Evolutionary conservation across 805 yeast species (phyloP), one percentile per base, ranked within the genome.

Genomic region (Lachancea dasiensis): DNA sequence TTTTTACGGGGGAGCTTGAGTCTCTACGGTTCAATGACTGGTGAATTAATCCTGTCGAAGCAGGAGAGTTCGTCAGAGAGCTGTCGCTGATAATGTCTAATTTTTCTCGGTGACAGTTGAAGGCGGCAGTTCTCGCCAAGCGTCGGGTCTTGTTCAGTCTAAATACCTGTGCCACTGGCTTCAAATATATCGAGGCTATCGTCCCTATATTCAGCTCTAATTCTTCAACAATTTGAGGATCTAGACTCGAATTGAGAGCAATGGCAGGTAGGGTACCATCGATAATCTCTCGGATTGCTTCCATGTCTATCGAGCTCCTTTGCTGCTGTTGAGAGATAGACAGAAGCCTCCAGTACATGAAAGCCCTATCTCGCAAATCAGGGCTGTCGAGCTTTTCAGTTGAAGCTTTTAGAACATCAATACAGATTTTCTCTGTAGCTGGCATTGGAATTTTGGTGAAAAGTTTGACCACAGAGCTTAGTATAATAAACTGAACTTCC

Each of bases 341-440:
- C 5, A 89, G 61, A 20, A 89, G 61, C 40, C 95, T 69, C 92
- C 95, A 82, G 62, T 90, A 89, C 62, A 86, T 77, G 52, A 68
- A 81, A 0, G 90, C 96, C 27, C 95, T 64, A 47, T 86, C 94
- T 44, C 97, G 70, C 8, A 87, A 60, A 60, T 90, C 97, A 0
- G 96, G 95, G 49, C 86, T 80, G 44, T 79, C 79, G 1, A 70
- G 65, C 9, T 78, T 82, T 47, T 86, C 92, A 0, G 94, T 82
- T 6, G 87, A 82, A 56, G 67, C 59, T 50, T 77, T 78, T 39
- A 87, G 61, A 0, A 81, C 65, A 23, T 68, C 66, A 25, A 85
- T 63, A 2, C 86, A 75, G 9, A 81, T 51, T 2, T 63, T 52
- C 48, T 81, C 82, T 2, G 80, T 78, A 15, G 57, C 57, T 10